Evolutionary conservation across 2,329 filamentous ascomycete genomes (phyloP), one percentile per base, ranked within the genome.

Genomic region (Alternaria brassicae): DNA sequence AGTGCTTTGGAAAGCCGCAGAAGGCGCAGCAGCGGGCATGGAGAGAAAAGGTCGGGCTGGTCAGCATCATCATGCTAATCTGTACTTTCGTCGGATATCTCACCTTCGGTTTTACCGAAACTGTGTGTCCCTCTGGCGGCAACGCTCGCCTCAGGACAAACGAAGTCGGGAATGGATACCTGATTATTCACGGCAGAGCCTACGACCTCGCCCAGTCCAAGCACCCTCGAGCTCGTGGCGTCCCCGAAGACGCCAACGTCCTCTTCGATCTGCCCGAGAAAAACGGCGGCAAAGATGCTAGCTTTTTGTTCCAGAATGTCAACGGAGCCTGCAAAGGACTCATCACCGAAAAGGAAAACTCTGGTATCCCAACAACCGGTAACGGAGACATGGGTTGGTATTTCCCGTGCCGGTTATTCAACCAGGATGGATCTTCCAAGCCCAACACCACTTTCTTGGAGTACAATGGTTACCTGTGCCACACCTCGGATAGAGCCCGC

Each of bases 281-380:
- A 73, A 88, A 94, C 69, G 89, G 89, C 55, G 95, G 93, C n/a
- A 86, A 91, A 78, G 96, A 99, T 75, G 94, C 92, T 58, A 98
- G 93, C 74, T 99, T 99, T 76, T 81, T 99, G 73, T 99, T 99
- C 80, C 95, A 99, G 77, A 96, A 98, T 67, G 95, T 99, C 77
- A 99, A 99, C 70, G 96, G 95, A 47, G 91, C 91, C 63, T 99
- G 95, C 85, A 99, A 98, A 81, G 91, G 86, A 9, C 80, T 98
- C 56, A 97, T 99, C 74, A 96, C 87, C 1, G 79, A 84, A 7
- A 86, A 90, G 1, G 75, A 84, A 1, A 83, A 83, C 55, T 96
- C 93, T 0, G 89, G 92, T 69, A 88, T 99, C 8, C 92, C 93
- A 1, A 91, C 90, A 6, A 89, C 96, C 74, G 79, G 78, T 25